Evolutionary conservation across 163 green algal species (phyloP).

Genomic region (Scenedesmus sp.): DNA sequence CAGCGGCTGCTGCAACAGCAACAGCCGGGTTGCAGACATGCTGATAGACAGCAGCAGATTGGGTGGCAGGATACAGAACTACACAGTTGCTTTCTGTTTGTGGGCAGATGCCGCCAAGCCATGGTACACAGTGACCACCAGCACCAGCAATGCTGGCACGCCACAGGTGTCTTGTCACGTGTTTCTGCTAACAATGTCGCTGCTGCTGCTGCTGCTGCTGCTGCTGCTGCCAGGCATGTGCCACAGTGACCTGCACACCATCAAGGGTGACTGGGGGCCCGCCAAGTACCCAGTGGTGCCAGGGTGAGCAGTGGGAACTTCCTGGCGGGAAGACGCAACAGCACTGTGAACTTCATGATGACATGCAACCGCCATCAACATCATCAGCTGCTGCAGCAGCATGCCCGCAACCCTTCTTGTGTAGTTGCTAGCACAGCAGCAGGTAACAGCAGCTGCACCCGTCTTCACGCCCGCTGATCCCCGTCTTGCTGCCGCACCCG

Average conservation of each 20-base stretch:
- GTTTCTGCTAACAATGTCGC: background rate
- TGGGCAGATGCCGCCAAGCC: no score
- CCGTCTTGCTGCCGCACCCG: background rate
- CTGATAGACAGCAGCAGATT: background rate
- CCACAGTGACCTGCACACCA: conserved; percentile 87
- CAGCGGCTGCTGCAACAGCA: background rate
- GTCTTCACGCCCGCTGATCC: background rate
- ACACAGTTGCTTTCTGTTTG: background rate
- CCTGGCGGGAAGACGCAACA: background rate
- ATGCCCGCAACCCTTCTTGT: no score
- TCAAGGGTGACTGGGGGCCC: conserved; percentile 78
- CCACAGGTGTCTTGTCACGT: background rate
- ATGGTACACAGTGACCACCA: background rate
- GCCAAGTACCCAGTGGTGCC: conserved; percentile 72
- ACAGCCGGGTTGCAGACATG: background rate
- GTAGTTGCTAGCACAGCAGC: no score
- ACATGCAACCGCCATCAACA: background rate
- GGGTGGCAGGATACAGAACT: background rate
- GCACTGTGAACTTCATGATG: background rate
- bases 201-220: conserved; percentile 9
- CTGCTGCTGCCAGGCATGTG: conserved; percentile 74
- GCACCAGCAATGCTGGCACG: background rate
- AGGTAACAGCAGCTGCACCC: background rate
- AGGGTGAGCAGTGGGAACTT: conserved; percentile 48
- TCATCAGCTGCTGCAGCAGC: background rate